Base-by-base conservation (phyloP, 345 rosid genomes). In the Sisymbrium altissimum region DNA sequence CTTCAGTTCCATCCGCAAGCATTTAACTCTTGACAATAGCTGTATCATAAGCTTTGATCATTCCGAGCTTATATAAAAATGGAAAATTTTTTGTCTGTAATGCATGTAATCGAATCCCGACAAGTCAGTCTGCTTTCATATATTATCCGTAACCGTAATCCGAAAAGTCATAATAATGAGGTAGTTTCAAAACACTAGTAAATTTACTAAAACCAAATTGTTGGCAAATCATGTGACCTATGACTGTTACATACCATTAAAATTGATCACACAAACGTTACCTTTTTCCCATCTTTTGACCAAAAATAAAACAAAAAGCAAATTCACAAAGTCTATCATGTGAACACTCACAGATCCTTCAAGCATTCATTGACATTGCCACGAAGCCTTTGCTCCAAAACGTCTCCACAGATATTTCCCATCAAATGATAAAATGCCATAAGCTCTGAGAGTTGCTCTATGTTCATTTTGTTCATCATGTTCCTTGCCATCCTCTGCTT, bases 381-480 rank as follows among this genome's bases (percentile, higher is more conserved):
- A 45, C 80, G 80, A 14, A 86, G 79, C 82, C 85, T 90, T 40
- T 72, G 78, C 36, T 90, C 95, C 74, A 88, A 49, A 17, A 86
- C 89, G 27, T 93, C 91, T 12, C 89, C 85, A 80, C 97, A 93
- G 0, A 90, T 85, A 70, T 84, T 85, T 18, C 86, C 90, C 96
- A 93, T 90, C 89, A 83, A 85, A 44, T 67, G 80, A 80, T 93
- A 90, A 68, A 93, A 89, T 17, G 97, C 87, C 86, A 85, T 59
- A 35, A 86, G 85, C 80, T 93, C 97, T 7, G 93, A 89, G 12
- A 93, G 63, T 59, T 85, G 86, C 30, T 89, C 97, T 14, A 72
- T 81, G 12, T 88, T 81, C 97, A 89, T 89, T 63, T 90, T 90
- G 67, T 85, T 84, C 70, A 93, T 82, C 78, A 86, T 81, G 17